Evolutionary conservation across 2,329 filamentous ascomycete species (phyloP), one percentile per base, ranked within the genome.

Genomic region (Coniochaeta prunicola): DNA sequence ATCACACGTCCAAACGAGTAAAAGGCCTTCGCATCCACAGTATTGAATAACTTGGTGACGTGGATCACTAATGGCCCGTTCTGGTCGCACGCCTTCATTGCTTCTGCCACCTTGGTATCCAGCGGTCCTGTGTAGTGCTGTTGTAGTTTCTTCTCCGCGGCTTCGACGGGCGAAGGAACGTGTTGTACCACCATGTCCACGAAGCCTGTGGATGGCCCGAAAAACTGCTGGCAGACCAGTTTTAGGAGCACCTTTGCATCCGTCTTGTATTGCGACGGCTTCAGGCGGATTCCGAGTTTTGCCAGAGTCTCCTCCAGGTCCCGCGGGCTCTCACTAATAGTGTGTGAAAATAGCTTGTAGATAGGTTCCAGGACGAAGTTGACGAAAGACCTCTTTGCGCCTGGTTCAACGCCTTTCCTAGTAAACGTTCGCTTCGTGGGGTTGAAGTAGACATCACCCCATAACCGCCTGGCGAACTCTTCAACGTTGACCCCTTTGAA

Each of bases 371-470:
- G 79, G 30, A 99, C 83, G 71, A 97, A 99, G 73, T 96, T 88
- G 59, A 97, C 89, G 71, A 99, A 99, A 0, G 91, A 90, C 59
- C 94, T 82, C 72, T 89, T 90, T 5, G 92, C 86, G 13, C 83
- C 80, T 63, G 93, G 87, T 68, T 97, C 93, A 24, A 90, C 76
- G 0, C 87, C 84, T 71, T 96, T 97, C 62, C 94, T 84, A 57
- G 91, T 96, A 68, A 99, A 99, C 59, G 90, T 93, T 62, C 93
- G 87, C 74, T 91, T 96, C 66, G 80, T 81, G 0, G 93, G 91
- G 69, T 97, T 97, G 79, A 89, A 99, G 75, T 94, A 99, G 59
- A 99, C 88, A 70, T 99, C 93, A 24, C 94, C 94, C 94, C 94
- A 99, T 64, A 99, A 77, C 57, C 94, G 83, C 68, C 82, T 83